These are phyloP conservation scores for Colletotrichum limetticola DNA, from an alignment of 2,329 filamentous ascomycete species.

Conservation along the genomic window DNA sequence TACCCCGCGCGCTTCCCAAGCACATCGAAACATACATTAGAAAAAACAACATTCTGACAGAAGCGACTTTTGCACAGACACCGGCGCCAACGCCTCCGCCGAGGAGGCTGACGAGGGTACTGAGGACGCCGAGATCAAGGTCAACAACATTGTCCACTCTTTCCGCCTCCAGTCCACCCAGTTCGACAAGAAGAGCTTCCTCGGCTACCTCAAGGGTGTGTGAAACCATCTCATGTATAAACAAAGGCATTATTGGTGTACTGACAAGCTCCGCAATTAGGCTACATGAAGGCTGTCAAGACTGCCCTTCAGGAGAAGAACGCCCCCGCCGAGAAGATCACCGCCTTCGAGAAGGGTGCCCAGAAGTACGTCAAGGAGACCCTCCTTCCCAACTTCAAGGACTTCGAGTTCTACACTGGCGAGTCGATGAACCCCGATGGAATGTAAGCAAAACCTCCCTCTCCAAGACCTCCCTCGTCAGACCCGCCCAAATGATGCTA, in stretches of 20 bases:
- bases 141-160: constrained; percentile 93
- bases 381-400: constrained; percentile 87
- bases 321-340: constrained; percentile 73
- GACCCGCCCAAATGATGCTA: neutral
- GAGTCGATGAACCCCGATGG: constrained; percentile 92
- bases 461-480: neutral
- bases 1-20: constrained; percentile 8
- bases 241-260: neutral
- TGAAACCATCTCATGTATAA: constrained; percentile 38
- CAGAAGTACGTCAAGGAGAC: constrained; percentile 82
- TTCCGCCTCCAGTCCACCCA: constrained; percentile 85
- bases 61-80: constrained; percentile 64
- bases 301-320: constrained; percentile 71
- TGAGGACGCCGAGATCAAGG: constrained; percentile 77
- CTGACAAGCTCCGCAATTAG: constrained; percentile 51
- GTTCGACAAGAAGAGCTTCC: constrained; percentile 91
- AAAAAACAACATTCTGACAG: constrained; percentile 8
- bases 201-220: constrained; percentile 84
- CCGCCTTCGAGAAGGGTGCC: constrained; percentile 83
- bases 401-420: constrained; percentile 95
- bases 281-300: constrained; percentile 94
- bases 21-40: neutral
- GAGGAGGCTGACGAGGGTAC: constrained; percentile 84
- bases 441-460: constrained; percentile 73
- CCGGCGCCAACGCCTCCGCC: constrained; percentile 95